Conservation (phyloP, 2,329 filamentous ascomycete species). For the Ophiognomonia clavigignenti-juglandacearum region DNA sequence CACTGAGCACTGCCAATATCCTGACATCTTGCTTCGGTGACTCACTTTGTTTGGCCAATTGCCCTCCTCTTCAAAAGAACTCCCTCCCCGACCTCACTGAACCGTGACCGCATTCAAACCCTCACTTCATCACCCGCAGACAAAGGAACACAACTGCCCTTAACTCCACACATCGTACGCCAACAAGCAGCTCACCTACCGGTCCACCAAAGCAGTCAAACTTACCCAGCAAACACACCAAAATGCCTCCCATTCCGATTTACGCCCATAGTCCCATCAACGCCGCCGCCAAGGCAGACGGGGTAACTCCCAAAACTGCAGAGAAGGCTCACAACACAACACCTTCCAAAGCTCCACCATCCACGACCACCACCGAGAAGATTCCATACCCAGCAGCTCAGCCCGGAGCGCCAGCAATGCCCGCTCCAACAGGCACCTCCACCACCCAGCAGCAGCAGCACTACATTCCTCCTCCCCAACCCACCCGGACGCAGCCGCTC, state of each 20-base stretch:
- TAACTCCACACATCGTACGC: not conserved
- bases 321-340: constrained; percentile 8
- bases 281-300: constrained; percentile 45
- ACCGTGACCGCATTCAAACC: too few relatives aligned
- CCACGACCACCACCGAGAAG: constrained; percentile 26
- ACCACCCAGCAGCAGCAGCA: constrained; percentile 26
- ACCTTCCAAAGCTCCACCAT: constrained; percentile 19
- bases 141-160: not conserved
- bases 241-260: constrained; percentile 58
- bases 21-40: too few relatives aligned
- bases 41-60: too few relatives aligned
- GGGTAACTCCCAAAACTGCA: constrained; percentile 41
- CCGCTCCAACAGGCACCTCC: constrained; percentile 36
- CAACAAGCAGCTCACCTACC: too few relatives aligned
- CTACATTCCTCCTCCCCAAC: constrained; percentile 29
- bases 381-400: constrained; percentile 35
- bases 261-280: constrained; percentile 56
- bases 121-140: too few relatives aligned
- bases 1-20: too few relatives aligned
- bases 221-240: constrained; percentile 15
- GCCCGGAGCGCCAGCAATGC: constrained; percentile 43
- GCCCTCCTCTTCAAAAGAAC: too few relatives aligned
- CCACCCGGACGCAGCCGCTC: constrained; percentile 37
- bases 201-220: not conserved
- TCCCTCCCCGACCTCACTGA: too few relatives aligned